Base-by-base conservation (phyloP, 2,329 filamentous ascomycete genomes). In the Catunica adiposa region DNA sequence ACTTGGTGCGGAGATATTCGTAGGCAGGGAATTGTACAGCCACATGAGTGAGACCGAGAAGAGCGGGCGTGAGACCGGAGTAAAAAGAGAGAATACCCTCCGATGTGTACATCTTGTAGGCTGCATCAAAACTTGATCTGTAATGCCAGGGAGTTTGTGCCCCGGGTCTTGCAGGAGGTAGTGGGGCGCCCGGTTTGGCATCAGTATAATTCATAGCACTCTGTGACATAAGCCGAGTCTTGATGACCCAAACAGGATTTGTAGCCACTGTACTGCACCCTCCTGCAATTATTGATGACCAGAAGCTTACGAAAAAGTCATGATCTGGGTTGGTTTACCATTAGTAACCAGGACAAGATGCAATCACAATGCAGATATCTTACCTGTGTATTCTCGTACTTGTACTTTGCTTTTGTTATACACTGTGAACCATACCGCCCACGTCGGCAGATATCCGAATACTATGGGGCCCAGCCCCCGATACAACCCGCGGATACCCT, bases 161-260 rank as follows among this genome's bases (percentile, higher is more conserved):
- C 9, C 70, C 71, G 26, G 76, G 75, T 54, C 76, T 70, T 15
- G 74, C 70, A 2, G 77, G 78, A 20, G 77, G 75, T 1, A 75
- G 22, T 31, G 54, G 26, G 11, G 38, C 31, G 11, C 23, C 46
- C 25, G 37, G 22, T 65, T 67, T 76, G 65, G 64, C 50, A n/a
- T 60, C 57, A 70, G 73, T 31, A 17, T 54, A 29, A 7, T 17
- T 23, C 14, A n/a, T 46, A 69, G 74, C 61, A 77, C 82, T 84
- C 71, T 97, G 92, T 38, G 92, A 95, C 92, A 97, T 97, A 62
- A 98, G 78, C 62, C 92, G 79, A 51, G 92, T 98, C 71, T 98
- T 98, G 72, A 98, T 95, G 38, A 98, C 92, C 92, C 92, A 98
- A 59, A 98, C 98, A 0, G 92, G 92, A 68, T 97, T 98, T 23